Evolutionary conservation across 129 eudicot genomes (phyloP), one percentile per base, ranked within the genome.

Genomic region (Lactuca sativa): DNA sequence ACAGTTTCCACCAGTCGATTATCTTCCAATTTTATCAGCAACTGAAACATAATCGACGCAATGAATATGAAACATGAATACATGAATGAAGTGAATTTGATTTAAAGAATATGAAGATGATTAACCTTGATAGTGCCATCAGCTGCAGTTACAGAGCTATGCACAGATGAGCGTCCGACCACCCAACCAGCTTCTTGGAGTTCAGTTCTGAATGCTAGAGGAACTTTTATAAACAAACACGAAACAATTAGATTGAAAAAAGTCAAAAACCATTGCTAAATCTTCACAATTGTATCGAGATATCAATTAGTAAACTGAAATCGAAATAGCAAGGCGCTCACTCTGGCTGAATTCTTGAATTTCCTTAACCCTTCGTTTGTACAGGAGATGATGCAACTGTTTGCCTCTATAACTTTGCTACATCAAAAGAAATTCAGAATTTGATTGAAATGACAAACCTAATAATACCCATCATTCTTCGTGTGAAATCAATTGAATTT

Each of bases 1-100:
- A 95, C 99, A 44, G 99, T 95, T 87, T 95, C 99, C 68, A 95
- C 97, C 62, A 95, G 74, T 56, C 95, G 81, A 30, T 88, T 90
- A 75, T 95, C 99, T 57, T 87, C 96, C 69, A 95, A 82, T 72
- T 90, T 82, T 70, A 95, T 58, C 64, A 95, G 86, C 69, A 95
- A 82, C 99, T 95, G 83, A 48, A 72, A 69, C 31, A 44, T 21
- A 40, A 31, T 40, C 32, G n/a, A 13, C 53, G 58, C 34, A 49
- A 3, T 33, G 3, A 71, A 59, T 21, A 33, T 59, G 52, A 12
- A 10, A 12, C 48, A 59, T 34, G 53, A 56, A 70, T 41, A 41
- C 36, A n/a, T 62, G 52, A 67, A 4, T 38, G 21, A 49, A 67
- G 41, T 41, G 15, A 54, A 33, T 69, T 40, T 41, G 44, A 32